phyloP scores from a whole-genome alignment of 495 filamentous ascomycete genomes.

The Tuber microsphaerosporum region DNA sequence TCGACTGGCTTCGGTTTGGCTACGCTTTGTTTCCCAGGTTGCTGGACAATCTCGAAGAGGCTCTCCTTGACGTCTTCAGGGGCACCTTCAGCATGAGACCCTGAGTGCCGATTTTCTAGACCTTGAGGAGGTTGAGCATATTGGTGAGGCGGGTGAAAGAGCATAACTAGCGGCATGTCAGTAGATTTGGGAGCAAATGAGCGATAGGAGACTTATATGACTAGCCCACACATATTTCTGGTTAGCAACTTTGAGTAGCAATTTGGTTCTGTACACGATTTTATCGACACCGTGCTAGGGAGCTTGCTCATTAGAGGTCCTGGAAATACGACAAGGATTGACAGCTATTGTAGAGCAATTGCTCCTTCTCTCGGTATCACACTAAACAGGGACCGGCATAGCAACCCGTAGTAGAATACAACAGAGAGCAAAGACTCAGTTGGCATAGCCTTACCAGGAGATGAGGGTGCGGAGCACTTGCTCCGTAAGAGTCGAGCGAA shows the following conservation, averaged over 20 bases:
- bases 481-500: constrained; percentile 97
- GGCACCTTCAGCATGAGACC: constrained; percentile 73
- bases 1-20: too few relatives aligned
- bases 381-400: constrained; percentile 98
- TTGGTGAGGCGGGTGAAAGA: constrained; percentile 90
- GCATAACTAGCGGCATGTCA: constrained; percentile 53
- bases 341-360: constrained; percentile 99
- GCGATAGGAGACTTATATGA: constrained; percentile 49
- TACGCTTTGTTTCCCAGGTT: constrained; percentile 74
- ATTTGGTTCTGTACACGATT: constrained; percentile 82
- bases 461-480: constrained; percentile 94
- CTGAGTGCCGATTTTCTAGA: constrained; percentile 91
- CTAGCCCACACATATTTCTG: constrained; percentile 98
- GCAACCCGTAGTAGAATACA: constrained; percentile 95
- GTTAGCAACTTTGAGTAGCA: constrained; percentile 96
- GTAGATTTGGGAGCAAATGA: constrained; percentile 37
- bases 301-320: constrained; percentile 97
- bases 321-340: constrained; percentile 92
- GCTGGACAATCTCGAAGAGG: constrained; percentile 75
- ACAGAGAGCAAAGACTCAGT: constrained; percentile 97
- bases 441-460: constrained; percentile 95
- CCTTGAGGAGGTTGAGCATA: constrained; percentile 87
- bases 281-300: constrained; percentile 90
- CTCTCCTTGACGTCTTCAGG: constrained; percentile 68
- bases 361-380: constrained; percentile 81